These are phyloP conservation scores for Olyra latifolia DNA, from an alignment of 176 grass and related monocot species.

Conservation along the genomic window DNA sequence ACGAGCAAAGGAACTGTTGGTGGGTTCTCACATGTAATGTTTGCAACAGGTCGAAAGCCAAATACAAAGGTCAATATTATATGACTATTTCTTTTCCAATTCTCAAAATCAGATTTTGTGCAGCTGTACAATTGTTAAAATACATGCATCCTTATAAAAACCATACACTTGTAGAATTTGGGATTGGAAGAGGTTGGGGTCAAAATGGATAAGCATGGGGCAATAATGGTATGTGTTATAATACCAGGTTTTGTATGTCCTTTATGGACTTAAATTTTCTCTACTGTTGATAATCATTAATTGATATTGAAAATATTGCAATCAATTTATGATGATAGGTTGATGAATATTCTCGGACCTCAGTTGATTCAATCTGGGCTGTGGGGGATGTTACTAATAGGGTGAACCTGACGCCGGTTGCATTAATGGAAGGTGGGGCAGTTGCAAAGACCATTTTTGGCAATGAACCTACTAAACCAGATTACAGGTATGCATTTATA, in stretches of 20 bases:
- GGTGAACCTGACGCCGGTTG: constrained; percentile 75
- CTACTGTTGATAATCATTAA: background rate
- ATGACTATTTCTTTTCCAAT: background rate
- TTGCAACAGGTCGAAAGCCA: constrained; percentile 77
- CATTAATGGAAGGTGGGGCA: constrained; percentile 79
- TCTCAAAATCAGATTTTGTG: background rate
- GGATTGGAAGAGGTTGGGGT: constrained; percentile 72
- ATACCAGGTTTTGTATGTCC: background rate
- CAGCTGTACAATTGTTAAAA: background rate
- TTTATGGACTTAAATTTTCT: background rate
- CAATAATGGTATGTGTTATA: constrained; percentile 58
- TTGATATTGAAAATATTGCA: constrained; percentile 8
- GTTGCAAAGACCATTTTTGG: constrained; percentile 65
- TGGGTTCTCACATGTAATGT: constrained; percentile 88
- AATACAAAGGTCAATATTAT: constrained; percentile 59
- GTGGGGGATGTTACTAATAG: constrained; percentile 80
- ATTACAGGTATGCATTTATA: constrained; percentile 55
- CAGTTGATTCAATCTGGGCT: constrained; percentile 82
- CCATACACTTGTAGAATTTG: constrained; percentile 58
- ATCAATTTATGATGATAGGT: constrained; percentile 39
- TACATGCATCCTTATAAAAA: background rate
- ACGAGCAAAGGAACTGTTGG: constrained; percentile 70
- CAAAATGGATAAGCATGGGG: constrained; percentile 59
- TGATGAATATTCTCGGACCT: constrained; percentile 69
- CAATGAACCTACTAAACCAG: constrained; percentile 71